These are phyloP conservation scores for Sphenostylis stenocarpa DNA, from an alignment of 306 rosid genomes.

Conservation along the genomic window DNA sequence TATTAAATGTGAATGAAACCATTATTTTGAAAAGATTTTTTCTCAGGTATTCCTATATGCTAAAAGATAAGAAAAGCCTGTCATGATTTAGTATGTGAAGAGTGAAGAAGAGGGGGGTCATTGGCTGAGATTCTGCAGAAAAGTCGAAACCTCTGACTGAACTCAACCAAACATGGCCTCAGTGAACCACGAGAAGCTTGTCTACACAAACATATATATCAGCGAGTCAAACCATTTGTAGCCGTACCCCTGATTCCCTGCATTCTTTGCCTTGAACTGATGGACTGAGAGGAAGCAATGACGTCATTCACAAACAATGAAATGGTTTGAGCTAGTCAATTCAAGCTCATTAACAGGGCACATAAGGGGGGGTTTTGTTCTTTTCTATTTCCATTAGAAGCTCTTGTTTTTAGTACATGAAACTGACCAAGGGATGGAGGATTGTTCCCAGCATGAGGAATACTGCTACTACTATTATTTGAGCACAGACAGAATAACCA, in stretches of 20 bases:
- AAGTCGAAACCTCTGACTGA: background rate
- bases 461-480: background rate
- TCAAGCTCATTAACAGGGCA: background rate
- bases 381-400: conserved; percentile 19
- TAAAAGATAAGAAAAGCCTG: background rate
- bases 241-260: background rate
- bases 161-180: background rate
- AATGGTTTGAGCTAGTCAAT: background rate
- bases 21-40: background rate
- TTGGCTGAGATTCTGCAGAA: background rate
- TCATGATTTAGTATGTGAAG: background rate
- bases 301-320: conserved; percentile 8
- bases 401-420: conserved; percentile 20
- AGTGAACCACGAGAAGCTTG: background rate
- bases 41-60: background rate
- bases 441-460: background rate
- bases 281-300: conserved; percentile 1
- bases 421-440: conserved; percentile 32
- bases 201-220: background rate
- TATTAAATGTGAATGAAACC: too few relatives aligned
- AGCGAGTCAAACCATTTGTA: background rate
- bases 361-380: background rate
- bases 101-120: background rate
- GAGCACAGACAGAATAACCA: background rate
- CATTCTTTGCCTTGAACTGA: background rate